Conservation (phyloP, 2,329 filamentous ascomycete genomes). For the Nannizziopsis barbatae region DNA sequence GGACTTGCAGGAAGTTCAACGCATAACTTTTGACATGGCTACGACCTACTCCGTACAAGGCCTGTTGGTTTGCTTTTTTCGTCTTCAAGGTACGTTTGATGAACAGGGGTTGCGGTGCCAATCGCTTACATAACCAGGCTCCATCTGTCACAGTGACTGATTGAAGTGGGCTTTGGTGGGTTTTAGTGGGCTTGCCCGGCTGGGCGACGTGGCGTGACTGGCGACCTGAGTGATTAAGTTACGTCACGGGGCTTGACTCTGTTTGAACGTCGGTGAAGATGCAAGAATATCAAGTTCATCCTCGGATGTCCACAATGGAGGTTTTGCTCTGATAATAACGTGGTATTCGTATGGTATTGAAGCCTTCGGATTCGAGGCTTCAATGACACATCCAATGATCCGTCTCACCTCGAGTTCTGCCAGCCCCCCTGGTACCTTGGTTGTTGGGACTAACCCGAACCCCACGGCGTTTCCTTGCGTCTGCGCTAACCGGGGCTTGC, state of each 20-base stretch:
- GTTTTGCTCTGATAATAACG: constrained; percentile 9
- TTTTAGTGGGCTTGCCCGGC: too few species aligned
- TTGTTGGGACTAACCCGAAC: neutral
- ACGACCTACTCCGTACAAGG: neutral
- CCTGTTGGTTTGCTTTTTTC: neutral
- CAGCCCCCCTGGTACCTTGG: neutral
- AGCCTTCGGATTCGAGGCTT: neutral
- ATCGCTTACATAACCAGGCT: too few species aligned
- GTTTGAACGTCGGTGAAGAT: neutral
- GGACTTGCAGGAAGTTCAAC: neutral
- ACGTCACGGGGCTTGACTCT: neutral
- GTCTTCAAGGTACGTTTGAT: neutral
- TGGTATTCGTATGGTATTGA: constrained; percentile 5
- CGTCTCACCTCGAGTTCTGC: constrained; percentile 3
- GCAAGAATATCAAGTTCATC: too few species aligned
- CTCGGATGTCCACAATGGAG: neutral
- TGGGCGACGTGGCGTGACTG: too few species aligned
- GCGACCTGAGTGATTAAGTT: neutral
- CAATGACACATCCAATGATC: constrained; percentile 9
- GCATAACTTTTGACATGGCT: constrained; percentile 1
- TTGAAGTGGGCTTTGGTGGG: too few species aligned
- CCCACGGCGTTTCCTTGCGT: constrained; percentile 3
- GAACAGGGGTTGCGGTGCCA: neutral
- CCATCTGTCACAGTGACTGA: too few species aligned
- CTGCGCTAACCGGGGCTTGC: neutral